A percentile compares a stretch with the other conserved stretches of the same genome.
phyloP scores from a whole-genome alignment of 176 grass and related monocot species.

The Cocos nucifera region DNA sequence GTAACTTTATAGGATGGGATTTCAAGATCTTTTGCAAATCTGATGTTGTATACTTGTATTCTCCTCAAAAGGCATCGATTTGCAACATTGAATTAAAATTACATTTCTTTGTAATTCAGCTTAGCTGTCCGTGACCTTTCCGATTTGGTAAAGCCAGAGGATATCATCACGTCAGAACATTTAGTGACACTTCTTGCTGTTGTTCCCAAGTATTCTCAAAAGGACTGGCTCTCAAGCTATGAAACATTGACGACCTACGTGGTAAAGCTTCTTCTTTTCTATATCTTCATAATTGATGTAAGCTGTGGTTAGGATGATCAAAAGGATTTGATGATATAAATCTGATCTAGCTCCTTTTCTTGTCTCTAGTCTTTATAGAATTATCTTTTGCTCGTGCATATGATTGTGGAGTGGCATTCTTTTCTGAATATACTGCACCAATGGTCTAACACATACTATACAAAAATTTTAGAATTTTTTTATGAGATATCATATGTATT shows the following conservation, averaged over 20 bases:
- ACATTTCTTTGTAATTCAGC: constrained; percentile 25
- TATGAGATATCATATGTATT: too few relatives aligned
- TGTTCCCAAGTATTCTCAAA: constrained; percentile 90
- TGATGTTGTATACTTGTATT: not conserved
- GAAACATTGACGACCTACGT: constrained; percentile 80
- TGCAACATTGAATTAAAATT: not conserved
- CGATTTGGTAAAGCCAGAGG: constrained; percentile 76
- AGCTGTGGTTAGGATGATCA: not conserved
- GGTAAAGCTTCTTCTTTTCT: constrained; percentile 32
- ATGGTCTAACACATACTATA: too few relatives aligned
- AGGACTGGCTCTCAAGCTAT: constrained; percentile 87
- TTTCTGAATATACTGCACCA: too few relatives aligned
- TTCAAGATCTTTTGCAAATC: too few relatives aligned
- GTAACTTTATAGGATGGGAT: too few relatives aligned
- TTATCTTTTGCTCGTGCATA: too few relatives aligned
- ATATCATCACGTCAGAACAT: constrained; percentile 77
- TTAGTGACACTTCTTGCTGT: constrained; percentile 92
- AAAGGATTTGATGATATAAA: too few relatives aligned
- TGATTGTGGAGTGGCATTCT: too few relatives aligned
- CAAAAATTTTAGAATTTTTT: too few relatives aligned
- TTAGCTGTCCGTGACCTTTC: constrained; percentile 90
- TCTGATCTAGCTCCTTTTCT: not conserved
- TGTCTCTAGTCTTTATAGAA: not conserved
- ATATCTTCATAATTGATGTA: not conserved
- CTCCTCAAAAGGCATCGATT: too few relatives aligned